Evolutionary conservation across 495 filamentous ascomycete species (phyloP).

Genomic region (Chaetomidium leptoderma): DNA sequence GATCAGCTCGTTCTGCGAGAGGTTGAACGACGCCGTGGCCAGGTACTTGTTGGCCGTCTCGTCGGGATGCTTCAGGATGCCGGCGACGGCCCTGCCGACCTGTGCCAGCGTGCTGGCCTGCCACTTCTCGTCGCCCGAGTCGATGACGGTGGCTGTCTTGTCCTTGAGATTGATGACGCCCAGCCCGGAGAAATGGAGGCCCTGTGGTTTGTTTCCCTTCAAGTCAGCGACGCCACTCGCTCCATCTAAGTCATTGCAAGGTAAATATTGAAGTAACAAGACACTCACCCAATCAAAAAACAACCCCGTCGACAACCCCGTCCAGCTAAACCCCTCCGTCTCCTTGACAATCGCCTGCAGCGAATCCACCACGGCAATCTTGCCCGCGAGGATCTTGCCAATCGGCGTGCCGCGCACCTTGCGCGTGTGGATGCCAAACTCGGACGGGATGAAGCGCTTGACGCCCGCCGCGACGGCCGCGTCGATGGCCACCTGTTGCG

Average conservation of each 20-base stretch:
- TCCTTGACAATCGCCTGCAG: conserved; percentile 40
- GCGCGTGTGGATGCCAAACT: conserved; percentile 56
- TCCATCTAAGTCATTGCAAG: background rate
- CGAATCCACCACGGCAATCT: conserved; percentile 48
- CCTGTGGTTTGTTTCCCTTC: conserved; percentile 33
- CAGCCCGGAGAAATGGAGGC: conserved; percentile 35
- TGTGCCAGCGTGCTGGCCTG: conserved; percentile 46
- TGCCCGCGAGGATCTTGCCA: conserved; percentile 45
- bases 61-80: conserved; percentile 47
- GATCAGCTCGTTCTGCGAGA: conserved; percentile 54
- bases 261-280: conserved; percentile 12
- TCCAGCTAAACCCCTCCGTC: conserved; percentile 48
- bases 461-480: conserved; percentile 57
- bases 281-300: conserved; percentile 50
- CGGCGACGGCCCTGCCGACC: conserved; percentile 47
- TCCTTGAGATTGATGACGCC: conserved; percentile 40
- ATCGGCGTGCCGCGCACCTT: conserved; percentile 28
- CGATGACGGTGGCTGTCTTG: conserved; percentile 45
- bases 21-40: conserved; percentile 46
- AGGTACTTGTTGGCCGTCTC: conserved; percentile 53
- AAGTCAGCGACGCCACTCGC: background rate
- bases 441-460: conserved; percentile 59
- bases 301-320: conserved; percentile 45
- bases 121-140: conserved; percentile 51
- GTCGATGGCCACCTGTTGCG: conserved; percentile 52